Evolutionary conservation across 768 basidiomycete species (phyloP).

Genomic region (Brasilioporus rufonigricans): DNA sequence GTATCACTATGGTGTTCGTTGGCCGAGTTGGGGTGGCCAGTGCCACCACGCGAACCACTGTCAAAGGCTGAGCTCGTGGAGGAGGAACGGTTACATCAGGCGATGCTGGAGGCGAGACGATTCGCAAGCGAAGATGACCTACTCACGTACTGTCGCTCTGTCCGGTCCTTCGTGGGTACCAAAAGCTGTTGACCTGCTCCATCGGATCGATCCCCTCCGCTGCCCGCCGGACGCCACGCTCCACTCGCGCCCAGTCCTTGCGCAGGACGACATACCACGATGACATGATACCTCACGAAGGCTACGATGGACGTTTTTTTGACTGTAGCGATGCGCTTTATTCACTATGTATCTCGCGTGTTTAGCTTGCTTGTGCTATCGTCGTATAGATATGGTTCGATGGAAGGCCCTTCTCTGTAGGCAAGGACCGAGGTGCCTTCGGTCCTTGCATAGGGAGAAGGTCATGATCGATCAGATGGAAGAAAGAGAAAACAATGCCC

Average conservation of each 20-base stretch:
- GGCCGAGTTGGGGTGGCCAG: slow-evolving; percentile 54
- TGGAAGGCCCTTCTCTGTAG: slow-evolving; percentile 22
- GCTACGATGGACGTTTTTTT: slow-evolving; percentile 6
- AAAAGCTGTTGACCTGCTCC: slow-evolving; percentile 34
- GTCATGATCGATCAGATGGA: neutral
- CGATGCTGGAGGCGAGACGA: slow-evolving; percentile 57
- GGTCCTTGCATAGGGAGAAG: slow-evolving; percentile 33
- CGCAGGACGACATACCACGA: slow-evolving; percentile 24
- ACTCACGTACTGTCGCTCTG: slow-evolving; percentile 53
- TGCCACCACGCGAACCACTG: slow-evolving; percentile 59
- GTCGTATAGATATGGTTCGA: neutral
- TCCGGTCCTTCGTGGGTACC: slow-evolving; percentile 60
- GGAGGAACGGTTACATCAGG: slow-evolving; percentile 59
- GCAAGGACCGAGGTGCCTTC: slow-evolving; percentile 23
- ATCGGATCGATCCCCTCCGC: neutral
- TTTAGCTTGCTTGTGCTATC: slow-evolving; percentile 1
- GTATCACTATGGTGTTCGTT: slow-evolving; percentile 64
- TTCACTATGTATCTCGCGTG: slow-evolving; percentile 24
- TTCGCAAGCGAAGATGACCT: slow-evolving; percentile 52
- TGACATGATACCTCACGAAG: slow-evolving; percentile 22
- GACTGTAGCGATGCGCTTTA: slow-evolving; percentile 22
- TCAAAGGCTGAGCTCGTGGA: slow-evolving; percentile 70
- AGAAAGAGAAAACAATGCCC: slow-evolving; percentile 7
- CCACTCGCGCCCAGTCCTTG: slow-evolving; percentile 5
- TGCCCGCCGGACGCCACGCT: neutral